phyloP scores from a whole-genome alignment of 352 stramenopile genomes.

The Phytophthora cryptogea region DNA sequence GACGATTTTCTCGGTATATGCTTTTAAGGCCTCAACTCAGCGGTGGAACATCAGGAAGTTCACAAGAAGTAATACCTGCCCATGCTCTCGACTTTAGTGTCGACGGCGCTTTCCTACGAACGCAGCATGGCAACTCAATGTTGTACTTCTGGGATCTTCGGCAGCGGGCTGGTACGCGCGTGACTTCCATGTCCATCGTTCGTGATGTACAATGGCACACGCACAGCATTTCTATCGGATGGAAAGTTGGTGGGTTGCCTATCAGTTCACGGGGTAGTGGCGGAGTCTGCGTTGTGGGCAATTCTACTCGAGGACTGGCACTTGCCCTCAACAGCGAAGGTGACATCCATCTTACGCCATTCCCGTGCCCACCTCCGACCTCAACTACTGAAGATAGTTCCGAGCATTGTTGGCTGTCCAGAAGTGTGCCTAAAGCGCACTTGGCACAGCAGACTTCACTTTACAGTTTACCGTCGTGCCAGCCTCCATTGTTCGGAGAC shows the following conservation, averaged over 20 bases:
- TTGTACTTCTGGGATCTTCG: constrained; percentile 71
- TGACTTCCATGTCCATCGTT: constrained; percentile 48
- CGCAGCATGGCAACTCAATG: constrained; percentile 37
- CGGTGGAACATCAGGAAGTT: not conserved
- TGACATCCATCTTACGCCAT: constrained; percentile 23
- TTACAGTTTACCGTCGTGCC: not conserved
- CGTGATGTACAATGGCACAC: constrained; percentile 62
- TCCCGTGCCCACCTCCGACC: constrained; percentile 26
- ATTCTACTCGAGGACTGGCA: constrained; percentile 13
- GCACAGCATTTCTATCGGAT: constrained; percentile 50
- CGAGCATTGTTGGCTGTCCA: constrained; percentile 24
- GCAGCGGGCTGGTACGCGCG: constrained; percentile 47
- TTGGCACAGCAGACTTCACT: constrained; percentile 11
- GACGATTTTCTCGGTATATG: constrained; percentile 51
- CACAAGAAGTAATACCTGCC: constrained; percentile 19
- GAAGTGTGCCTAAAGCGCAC: constrained; percentile 30
- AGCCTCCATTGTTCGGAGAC: constrained; percentile 17
- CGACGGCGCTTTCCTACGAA: constrained; percentile 64
- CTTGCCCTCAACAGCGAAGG: constrained; percentile 25
- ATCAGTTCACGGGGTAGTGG: not conserved
- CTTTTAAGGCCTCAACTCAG: constrained; percentile 58
- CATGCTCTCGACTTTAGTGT: constrained; percentile 69
- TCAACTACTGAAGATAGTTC: constrained; percentile 7
- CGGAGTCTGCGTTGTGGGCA: constrained; percentile 16
- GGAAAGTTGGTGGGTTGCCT: constrained; percentile 24